Percentiles rank a stretch among this genome's conserved stretches.
phyloP scores from a whole-genome alignment of 2,329 filamentous ascomycete species.

The Calonectria henricotiae region DNA sequence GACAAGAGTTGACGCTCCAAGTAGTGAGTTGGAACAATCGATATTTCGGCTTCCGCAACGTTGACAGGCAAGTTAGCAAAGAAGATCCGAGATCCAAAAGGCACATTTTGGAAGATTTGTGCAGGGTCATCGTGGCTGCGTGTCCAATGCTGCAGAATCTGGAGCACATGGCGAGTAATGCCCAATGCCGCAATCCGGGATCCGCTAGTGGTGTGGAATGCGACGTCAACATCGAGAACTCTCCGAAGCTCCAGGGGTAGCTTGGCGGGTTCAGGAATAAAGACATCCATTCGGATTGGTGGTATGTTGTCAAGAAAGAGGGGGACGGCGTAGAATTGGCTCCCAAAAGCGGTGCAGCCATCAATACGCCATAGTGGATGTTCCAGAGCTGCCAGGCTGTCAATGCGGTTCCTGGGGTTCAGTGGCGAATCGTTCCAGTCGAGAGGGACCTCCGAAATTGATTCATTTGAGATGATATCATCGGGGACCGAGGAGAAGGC shows the following conservation, averaged over 20 bases:
- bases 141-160: constrained; percentile 70
- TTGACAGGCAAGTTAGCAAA: constrained; percentile 68
- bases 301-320: constrained; percentile 65
- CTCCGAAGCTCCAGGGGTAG: constrained; percentile 61
- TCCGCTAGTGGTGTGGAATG: constrained; percentile 72
- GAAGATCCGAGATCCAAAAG: constrained; percentile 74
- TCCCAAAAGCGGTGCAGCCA: constrained; percentile 71
- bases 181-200: constrained; percentile 66
- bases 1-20: constrained; percentile 70
- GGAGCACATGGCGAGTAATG: constrained; percentile 70
- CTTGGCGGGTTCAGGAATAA: constrained; percentile 68
- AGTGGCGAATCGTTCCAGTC: constrained; percentile 68
- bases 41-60: constrained; percentile 64
- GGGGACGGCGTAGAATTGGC: constrained; percentile 72
- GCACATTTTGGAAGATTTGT: constrained; percentile 63
- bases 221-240: constrained; percentile 65
- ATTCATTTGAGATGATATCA: constrained; percentile 5
- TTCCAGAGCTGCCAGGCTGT: constrained; percentile 66
- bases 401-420: constrained; percentile 75
- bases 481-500: constrained; percentile 59
- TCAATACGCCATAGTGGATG: constrained; percentile 73
- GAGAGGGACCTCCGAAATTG: constrained; percentile 12
- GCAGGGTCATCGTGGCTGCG: constrained; percentile 51
- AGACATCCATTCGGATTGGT: constrained; percentile 73
- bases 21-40: constrained; percentile 67